phyloP scores from a whole-genome alignment of 306 rosid species.

The Canavalia ensiformis region DNA sequence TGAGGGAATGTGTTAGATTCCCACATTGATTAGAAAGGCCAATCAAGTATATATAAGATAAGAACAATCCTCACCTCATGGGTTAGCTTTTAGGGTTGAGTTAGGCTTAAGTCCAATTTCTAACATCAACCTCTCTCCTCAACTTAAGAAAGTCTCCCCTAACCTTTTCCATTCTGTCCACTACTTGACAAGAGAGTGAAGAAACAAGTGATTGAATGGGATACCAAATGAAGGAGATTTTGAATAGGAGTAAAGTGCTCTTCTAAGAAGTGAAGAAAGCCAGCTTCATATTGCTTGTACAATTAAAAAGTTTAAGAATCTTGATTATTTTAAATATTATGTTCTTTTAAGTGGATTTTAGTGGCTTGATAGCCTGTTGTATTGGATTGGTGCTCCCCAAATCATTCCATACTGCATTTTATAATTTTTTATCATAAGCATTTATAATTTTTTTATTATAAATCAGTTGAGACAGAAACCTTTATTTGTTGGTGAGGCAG shows the following conservation, averaged over 20 bases:
- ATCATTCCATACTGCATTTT: conserved; percentile 3
- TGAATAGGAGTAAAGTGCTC: conserved; percentile 17
- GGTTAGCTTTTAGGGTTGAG: too few relatives aligned
- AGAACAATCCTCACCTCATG: too few relatives aligned
- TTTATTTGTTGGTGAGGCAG: conserved; percentile 23
- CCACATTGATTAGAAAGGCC: too few relatives aligned
- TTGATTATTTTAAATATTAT: background rate
- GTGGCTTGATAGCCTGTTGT: conserved; percentile 24
- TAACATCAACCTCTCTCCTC: too few relatives aligned
- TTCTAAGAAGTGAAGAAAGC: background rate
- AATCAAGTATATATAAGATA: too few relatives aligned
- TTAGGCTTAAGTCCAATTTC: too few relatives aligned
- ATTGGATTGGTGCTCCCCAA: background rate
- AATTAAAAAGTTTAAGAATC: too few relatives aligned
- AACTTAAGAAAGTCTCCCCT: background rate
- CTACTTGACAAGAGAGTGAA: conserved; percentile 34
- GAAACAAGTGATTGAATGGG: conserved; percentile 7
- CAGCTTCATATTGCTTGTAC: background rate
- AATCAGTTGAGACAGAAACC: conserved; percentile 19
- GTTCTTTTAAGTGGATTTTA: conserved; percentile 25
- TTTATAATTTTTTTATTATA: background rate
- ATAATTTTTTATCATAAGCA: background rate
- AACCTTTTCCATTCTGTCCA: background rate
- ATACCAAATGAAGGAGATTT: conserved; percentile 11
- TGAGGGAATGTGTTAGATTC: too few relatives aligned